Conservation (phyloP, 805 yeast genomes). For the Saccharomycopsis fibuligera region DNA sequence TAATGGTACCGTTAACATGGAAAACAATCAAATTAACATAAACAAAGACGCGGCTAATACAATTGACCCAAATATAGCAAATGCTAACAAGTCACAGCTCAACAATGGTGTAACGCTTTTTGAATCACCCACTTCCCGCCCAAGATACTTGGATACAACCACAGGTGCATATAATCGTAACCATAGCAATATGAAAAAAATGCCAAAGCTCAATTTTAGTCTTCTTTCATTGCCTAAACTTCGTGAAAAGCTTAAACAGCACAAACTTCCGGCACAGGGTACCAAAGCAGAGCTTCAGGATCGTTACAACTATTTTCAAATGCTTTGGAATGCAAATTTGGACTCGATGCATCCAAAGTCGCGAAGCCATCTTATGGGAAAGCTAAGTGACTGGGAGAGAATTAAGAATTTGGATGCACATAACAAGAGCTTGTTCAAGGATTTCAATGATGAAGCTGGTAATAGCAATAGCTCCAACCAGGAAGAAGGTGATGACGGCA, state of each 20-base stretch:
- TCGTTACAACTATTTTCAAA: constrained; percentile 13
- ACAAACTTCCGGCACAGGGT: not conserved
- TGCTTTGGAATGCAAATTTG: constrained; percentile 18
- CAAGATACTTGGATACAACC: too few relatives aligned
- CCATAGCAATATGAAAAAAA: too few relatives aligned
- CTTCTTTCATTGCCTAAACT: not conserved
- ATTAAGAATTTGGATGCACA: constrained; percentile 11
- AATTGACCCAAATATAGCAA: too few relatives aligned
- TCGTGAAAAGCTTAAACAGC: not conserved
- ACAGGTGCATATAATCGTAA: too few relatives aligned
- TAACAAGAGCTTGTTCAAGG: constrained; percentile 8
- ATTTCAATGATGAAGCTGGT: constrained; percentile 2
- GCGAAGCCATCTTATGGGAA: constrained; percentile 2
- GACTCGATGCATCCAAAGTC: constrained; percentile 13
- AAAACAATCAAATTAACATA: too few relatives aligned
- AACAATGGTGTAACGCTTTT: too few relatives aligned
- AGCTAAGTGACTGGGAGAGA: constrained; percentile 18
- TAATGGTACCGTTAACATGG: too few relatives aligned
- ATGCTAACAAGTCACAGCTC: too few relatives aligned
- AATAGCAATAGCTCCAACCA: not conserved
- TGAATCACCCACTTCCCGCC: too few relatives aligned
- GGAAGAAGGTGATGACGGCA: not conserved
- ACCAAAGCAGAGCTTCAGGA: constrained; percentile 2
- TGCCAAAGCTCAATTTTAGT: not conserved
- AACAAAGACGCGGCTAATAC: too few relatives aligned